These are phyloP conservation scores for Bacterosira constricta DNA, from an alignment of 108 stramenopile species.

Conservation along the genomic window DNA sequence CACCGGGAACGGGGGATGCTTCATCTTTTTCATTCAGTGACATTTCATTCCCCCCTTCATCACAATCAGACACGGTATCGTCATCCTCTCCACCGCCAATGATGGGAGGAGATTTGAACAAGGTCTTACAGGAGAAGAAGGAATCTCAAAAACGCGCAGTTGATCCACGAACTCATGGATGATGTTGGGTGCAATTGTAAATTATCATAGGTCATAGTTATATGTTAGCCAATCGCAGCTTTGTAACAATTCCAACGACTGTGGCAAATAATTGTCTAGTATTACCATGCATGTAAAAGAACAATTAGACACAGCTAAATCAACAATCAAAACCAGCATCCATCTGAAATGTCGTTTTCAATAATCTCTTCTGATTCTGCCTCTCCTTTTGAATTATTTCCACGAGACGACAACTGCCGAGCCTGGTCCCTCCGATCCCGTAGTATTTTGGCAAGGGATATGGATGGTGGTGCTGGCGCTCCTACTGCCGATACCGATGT, in stretches of 20 bases:
- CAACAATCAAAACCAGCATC: conserved; percentile 12
- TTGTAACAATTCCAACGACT: no score
- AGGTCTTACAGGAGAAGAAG: conserved; percentile 14
- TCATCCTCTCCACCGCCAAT: not conserved
- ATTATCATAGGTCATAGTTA: no score
- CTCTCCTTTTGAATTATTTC: not conserved
- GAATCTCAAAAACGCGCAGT: conserved; percentile 15
- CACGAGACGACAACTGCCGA: conserved; percentile 14
- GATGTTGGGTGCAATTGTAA: no score
- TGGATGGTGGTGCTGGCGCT: not conserved
- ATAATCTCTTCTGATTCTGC: not conserved
- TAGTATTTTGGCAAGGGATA: conserved; percentile 16
- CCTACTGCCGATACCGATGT: not conserved
- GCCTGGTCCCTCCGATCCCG: conserved; percentile 11
- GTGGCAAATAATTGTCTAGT: no score
- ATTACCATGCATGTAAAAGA: no score
- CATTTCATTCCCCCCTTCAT: not conserved
- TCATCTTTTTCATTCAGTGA: not conserved
- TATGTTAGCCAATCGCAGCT: no score
- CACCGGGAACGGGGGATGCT: not conserved
- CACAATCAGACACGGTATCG: no score
- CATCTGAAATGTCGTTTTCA: not conserved
- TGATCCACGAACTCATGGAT: conserved; percentile 33
- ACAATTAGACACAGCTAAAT: not conserved
- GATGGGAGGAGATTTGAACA: conserved; percentile 11